These are phyloP conservation scores for Wolfiporia cocos DNA, from an alignment of 1,284 basidiomycete species.

Conservation along the genomic window DNA sequence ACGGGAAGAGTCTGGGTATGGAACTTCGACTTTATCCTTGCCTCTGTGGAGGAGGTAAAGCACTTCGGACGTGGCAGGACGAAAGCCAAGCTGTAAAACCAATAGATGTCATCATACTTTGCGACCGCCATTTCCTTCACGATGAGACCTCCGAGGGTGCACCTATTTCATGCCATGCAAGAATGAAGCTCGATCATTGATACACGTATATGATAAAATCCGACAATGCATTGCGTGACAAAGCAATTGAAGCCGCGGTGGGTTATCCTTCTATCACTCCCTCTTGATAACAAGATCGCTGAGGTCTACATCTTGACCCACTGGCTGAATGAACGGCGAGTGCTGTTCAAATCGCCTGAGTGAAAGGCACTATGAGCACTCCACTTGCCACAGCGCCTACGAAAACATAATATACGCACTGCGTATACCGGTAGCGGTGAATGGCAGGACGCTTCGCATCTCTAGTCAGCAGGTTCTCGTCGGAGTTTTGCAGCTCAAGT, in stretches of 20 bases:
- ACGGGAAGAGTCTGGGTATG: constrained; percentile 29
- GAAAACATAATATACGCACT: constrained; percentile 40
- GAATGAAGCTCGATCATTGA: too few relatives aligned
- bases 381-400: background rate
- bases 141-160: too few relatives aligned
- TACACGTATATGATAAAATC: too few relatives aligned
- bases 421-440: constrained; percentile 59
- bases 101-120: too few relatives aligned
- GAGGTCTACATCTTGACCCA: constrained; percentile 41
- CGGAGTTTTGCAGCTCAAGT: constrained; percentile 38
- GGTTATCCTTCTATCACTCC: background rate
- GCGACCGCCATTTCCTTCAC: too few relatives aligned
- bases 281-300: constrained; percentile 39
- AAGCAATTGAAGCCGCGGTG: background rate
- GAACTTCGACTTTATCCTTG: constrained; percentile 31
- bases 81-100: constrained; percentile 13
- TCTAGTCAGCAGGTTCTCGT: constrained; percentile 38
- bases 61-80: constrained; percentile 19
- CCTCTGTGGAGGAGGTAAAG: constrained; percentile 28
- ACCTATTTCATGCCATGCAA: too few relatives aligned
- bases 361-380: too few relatives aligned
- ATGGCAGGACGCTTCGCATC: constrained; percentile 47
- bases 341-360: constrained; percentile 29
- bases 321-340: constrained; percentile 43
- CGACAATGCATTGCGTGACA: too few relatives aligned